Conservation (phyloP, 306 rosid genomes). For the Senna tora region DNA sequence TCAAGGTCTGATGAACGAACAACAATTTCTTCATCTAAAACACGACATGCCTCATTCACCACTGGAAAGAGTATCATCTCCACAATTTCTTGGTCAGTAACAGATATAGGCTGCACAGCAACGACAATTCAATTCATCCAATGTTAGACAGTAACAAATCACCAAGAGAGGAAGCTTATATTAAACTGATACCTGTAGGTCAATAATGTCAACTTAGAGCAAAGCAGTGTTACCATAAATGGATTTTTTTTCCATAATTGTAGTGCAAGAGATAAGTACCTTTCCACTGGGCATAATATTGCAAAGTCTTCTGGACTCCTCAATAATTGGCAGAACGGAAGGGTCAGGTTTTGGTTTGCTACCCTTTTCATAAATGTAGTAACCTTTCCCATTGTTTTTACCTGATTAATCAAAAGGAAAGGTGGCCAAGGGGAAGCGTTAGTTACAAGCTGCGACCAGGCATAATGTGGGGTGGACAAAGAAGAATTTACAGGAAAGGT, state of each 20-base stretch:
- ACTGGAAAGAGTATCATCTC: conserved; percentile 95
- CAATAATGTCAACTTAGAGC: conserved; percentile 8
- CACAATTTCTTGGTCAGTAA: conserved; percentile 86
- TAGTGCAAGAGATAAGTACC: conserved; percentile 50
- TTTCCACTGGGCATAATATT: conserved; percentile 82
- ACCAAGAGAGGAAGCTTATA: background rate
- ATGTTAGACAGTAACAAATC: conserved; percentile 3
- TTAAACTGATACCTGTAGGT: conserved; percentile 16
- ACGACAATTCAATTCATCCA: conserved; percentile 17
- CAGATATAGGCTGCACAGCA: conserved; percentile 65
- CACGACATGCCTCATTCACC: conserved; percentile 95
- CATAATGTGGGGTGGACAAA: conserved; percentile 16
- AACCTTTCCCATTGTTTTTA: conserved; percentile 93
- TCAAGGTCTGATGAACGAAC: conserved; percentile 91
- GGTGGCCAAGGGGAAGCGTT: conserved; percentile 34
- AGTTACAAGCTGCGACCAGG: conserved; percentile 17
- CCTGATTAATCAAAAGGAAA: conserved; percentile 46
- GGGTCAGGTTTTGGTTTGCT: conserved; percentile 88
- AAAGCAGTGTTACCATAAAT: conserved; percentile 26
- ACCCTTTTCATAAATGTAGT: conserved; percentile 76
- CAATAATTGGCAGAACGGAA: conserved; percentile 67
- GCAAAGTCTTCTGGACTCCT: conserved; percentile 67
- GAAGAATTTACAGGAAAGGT: background rate
- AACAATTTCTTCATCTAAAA: conserved; percentile 80
- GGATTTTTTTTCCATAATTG: conserved; percentile 11